A percentile compares a stretch with the other conserved stretches of the same genome.
Evolutionary conservation across 2,329 filamentous ascomycete species (phyloP).

Genomic region (Aspergillus tamarii): DNA sequence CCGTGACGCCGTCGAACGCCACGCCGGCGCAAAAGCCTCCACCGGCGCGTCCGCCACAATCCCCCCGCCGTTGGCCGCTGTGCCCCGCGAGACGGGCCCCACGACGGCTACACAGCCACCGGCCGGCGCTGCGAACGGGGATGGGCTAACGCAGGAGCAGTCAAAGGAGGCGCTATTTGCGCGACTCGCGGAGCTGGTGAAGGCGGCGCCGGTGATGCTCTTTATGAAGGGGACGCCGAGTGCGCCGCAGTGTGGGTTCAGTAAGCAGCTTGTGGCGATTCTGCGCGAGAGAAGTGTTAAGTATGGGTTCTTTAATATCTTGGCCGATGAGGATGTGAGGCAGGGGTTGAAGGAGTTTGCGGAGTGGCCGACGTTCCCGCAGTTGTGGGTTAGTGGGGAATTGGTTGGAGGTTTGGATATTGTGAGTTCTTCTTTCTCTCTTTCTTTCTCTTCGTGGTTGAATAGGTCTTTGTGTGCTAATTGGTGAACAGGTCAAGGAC

Average conservation of each 20-base stretch:
- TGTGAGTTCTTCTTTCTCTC: constrained; percentile 60
- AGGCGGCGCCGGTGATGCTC: constrained; percentile 95
- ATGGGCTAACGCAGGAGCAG: constrained; percentile 49
- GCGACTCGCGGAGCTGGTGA: constrained; percentile 81
- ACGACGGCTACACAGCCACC: constrained; percentile 36
- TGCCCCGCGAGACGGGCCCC: constrained; percentile 40
- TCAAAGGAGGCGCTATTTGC: constrained; percentile 84
- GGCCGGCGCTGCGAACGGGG: constrained; percentile 25
- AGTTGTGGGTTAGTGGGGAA: constrained; percentile 89
- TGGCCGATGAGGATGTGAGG: constrained; percentile 95
- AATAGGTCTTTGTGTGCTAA: constrained; percentile 19
- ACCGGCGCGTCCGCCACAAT: constrained; percentile 38
- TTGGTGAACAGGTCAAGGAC: constrained; percentile 74
- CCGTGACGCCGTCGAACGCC: constrained; percentile 79
- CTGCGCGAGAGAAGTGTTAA: constrained; percentile 88
- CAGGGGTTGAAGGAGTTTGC: constrained; percentile 96
- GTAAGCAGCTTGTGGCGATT: constrained; percentile 82
- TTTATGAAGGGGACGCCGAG: constrained; percentile 98
- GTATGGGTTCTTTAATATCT: constrained; percentile 98
- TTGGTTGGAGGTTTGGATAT: constrained; percentile 94
- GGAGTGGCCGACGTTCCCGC: constrained; percentile 98
- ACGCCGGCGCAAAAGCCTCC: constrained; percentile 58
- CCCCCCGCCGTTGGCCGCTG: constrained; percentile 44
- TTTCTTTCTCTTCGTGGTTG: constrained; percentile 23
- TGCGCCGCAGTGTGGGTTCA: constrained; percentile 89